Conservation (phyloP, 2,329 filamentous ascomycete species). For the Cordyceps cateniannulata region DNA sequence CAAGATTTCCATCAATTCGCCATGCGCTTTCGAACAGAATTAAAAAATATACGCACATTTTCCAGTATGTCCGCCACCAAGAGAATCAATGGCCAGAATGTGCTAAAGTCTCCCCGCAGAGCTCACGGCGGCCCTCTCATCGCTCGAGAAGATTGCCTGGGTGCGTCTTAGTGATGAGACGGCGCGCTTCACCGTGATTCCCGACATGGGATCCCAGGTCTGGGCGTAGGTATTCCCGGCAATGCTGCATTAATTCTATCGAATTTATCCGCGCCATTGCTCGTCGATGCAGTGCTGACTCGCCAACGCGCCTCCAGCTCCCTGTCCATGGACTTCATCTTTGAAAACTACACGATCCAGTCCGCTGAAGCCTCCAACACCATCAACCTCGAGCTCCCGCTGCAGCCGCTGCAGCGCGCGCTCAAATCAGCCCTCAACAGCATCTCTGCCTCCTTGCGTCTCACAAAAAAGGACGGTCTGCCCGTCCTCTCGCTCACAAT, state of each 20-base stretch:
- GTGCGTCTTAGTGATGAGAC: slow-evolving; percentile 80
- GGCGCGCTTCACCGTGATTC: slow-evolving; percentile 91
- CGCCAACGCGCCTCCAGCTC: slow-evolving; percentile 33
- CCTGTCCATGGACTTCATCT: slow-evolving; percentile 72
- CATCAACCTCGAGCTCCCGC: slow-evolving; percentile 92
- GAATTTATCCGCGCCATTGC: background rate
- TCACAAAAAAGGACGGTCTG: slow-evolving; percentile 86
- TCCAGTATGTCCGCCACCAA: slow-evolving; percentile 38
- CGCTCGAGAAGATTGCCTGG: slow-evolving; percentile 80
- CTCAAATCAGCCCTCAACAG: slow-evolving; percentile 81
- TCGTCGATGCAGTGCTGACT: background rate
- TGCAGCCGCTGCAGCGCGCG: slow-evolving; percentile 83
- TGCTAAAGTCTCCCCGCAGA: slow-evolving; percentile 27
- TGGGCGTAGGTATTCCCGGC: slow-evolving; percentile 64
- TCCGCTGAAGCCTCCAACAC: slow-evolving; percentile 77
- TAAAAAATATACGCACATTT: slow-evolving; percentile 61
- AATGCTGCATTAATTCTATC: background rate
- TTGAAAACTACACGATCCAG: slow-evolving; percentile 77
- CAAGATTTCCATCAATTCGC: slow-evolving; percentile 20
- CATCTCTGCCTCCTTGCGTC: slow-evolving; percentile 72
- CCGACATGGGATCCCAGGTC: slow-evolving; percentile 89
- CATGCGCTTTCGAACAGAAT: slow-evolving; percentile 61
- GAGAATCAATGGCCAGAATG: too few relatives aligned
- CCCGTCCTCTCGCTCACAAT: slow-evolving; percentile 89
- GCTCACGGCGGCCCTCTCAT: slow-evolving; percentile 56